Base-by-base conservation (phyloP, 257 asterid species). In the Anisodus acutangulus region DNA sequence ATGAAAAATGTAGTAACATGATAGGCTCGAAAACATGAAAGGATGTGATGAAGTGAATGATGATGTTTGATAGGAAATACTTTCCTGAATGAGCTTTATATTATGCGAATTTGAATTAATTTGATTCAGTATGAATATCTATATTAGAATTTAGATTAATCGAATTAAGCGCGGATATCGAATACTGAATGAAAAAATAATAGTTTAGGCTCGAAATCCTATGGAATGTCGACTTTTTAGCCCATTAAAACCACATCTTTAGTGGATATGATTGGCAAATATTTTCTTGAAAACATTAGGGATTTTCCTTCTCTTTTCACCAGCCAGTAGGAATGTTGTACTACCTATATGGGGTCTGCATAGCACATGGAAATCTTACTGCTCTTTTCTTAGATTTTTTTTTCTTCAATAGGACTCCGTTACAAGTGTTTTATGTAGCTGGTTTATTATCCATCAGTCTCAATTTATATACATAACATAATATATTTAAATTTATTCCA, bases 141-240 rank as follows among this genome's bases (percentile, higher is more conserved):
- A 22, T 22, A 22, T 22, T 22, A 22, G 26, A 22, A 22, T 22
- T 22, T 22, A 0, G 26, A 22, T 22, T 22, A 22, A 22, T 22
- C 26, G 26, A 0, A 22, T 22, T 22, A 0, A 22, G 26, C 26
- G 26, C 35, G 35, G 35, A 31, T 31, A 31, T 31, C 35, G 2
- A 31, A 31, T 31, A 31, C 35, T 1, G 1, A 31, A 31, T 31
- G 35, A 31, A 31, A 31, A 31, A 31, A 31, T 1, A 31, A 31
- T 1, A 31, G 35, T 1, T 0, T 53, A 17, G 84, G 84, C 85
- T 85, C 87, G 83, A 64, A 72, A 78, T 71, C 87, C 89, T 16
- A 90, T 80, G 88, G 69, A 82, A 83, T 82, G 89, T 84, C 86
- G 49, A 80, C 70, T 66, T 83, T 19, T 55, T 11, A 58, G 13